Evolutionary conservation across 345 rosid species (phyloP), one percentile per base, ranked within the genome.

Genomic region (Melastoma malabathricum): DNA sequence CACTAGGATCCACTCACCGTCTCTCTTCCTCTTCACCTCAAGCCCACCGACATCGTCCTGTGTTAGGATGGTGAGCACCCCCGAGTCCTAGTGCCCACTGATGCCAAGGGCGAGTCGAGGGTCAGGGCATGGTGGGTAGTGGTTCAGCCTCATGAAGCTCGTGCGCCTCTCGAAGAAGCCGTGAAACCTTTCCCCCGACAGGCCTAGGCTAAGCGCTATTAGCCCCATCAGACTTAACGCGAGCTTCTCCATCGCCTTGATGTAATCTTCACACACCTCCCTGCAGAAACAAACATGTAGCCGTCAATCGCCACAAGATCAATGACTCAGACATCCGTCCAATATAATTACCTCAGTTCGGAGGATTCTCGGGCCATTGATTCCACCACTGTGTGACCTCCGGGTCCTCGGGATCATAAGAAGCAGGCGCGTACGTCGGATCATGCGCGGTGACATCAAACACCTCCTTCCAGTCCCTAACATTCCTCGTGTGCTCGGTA

Each of bases 391-490:
- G 62, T 20, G 55, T 60, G 29, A 78, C 51, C 23, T 59, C 72
- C 20, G 63, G 29, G 52, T 72, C 83, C 31, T 70, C 55, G 29
- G 59, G 76, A 8, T 69, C 64, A 13, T 51, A 58, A 1, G 78
- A 70, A 44, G 83, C 81, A 14, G 83, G 83, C 25, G 78, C 12
- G 9, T 71, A 4, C 18, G 73, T 71, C 0, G 83, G 81, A 54
- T 84, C 75, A 50, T 72, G 68, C 41, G 71, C 52, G 50, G 63
- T 63, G 43, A 74, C 46, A 62, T 84, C 85, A 43, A 84, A 84
- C 4, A 81, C 81, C 58, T 83, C 81, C 54, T 72, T 78, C 84
- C 77, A 83, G 54, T 77, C 84, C 67, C 75, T 80, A 5, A 75
- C 71, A 47, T 75, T 83, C 69, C 76, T 75, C 8, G 84, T 83